Base-by-base conservation (phyloP, 306 rosid genomes). In the Prunus mira region DNA sequence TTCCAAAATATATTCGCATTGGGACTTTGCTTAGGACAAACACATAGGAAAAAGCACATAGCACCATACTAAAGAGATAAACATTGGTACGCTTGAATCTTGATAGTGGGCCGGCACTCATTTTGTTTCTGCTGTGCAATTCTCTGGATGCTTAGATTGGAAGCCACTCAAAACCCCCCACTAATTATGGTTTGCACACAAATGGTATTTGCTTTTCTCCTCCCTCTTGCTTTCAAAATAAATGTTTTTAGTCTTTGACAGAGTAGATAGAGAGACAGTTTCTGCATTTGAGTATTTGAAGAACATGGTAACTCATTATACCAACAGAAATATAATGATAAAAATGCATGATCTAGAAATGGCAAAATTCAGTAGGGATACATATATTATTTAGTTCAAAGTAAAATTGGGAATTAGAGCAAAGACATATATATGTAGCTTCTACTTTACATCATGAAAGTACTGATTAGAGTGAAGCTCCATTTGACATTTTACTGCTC, bases 101-200 rank as follows among this genome's bases (percentile, higher is more conserved):
- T 24, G 22, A 3, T 28, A 1, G 79, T 76, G 67, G 76, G 86
- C 82, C 86, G 89, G 88, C 86, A 20, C 79, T 68, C 66, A 69
- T 43, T 75, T 28, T 50, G 73, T 6, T 38, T 76, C 51, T 17
- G 22, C 13, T 2, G n/a, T 51, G 11, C 30, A 46, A 27, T 62
- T 17, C 67, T 49, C 57, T 67, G 51, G 56, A 84, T 81, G 81
- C 87, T 88, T 87, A 15, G 79, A 81, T 77, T 77, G 24, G 71
- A 89, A 83, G 97, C 65, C 78, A 86, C 84, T 77, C 56, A 52
- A 47, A 7, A 7, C 2, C 43, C 58, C 72, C 62, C 67, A 12
- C 47, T 51, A 68, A 46, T 38, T 14, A 3, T 70, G 69, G 18
- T 65, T 15, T 65, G 34, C 47, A 65, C 47, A 17, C 38, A 65